These are phyloP conservation scores for Akanthomyces muscarius DNA, from an alignment of 2,329 filamentous ascomycete species.

Conservation along the genomic window DNA sequence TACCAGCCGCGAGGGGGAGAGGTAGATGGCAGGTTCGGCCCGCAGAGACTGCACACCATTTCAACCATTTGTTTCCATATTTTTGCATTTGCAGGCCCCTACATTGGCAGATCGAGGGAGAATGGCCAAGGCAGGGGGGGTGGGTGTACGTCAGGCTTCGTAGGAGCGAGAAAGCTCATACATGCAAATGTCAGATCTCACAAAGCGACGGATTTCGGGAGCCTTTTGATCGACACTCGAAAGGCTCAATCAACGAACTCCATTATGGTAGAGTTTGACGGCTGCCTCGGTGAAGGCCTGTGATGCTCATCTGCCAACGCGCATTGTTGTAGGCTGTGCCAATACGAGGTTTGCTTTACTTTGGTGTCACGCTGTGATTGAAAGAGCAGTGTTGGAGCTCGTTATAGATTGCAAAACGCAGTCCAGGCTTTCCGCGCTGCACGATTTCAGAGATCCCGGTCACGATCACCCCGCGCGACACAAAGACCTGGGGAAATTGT, in stretches of 20 bases:
- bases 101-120: neutral
- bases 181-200: constrained; percentile 1
- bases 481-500: neutral
- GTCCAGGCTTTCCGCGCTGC: no score
- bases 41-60: neutral
- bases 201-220: neutral
- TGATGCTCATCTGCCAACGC: no score
- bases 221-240: neutral
- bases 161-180: neutral
- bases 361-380: no score
- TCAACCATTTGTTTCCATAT: neutral
- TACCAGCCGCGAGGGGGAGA: neutral
- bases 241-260: neutral
- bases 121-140: neutral
- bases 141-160: neutral
- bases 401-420: no score
- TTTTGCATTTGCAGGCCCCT: neutral
- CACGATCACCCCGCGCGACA: neutral
- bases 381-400: no score
- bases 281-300: no score
- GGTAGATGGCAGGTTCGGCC: neutral
- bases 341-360: no score
- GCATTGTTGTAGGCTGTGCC: no score
- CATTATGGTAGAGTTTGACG: neutral
- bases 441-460: no score